A percentile compares a stretch with the other conserved stretches of the same genome.
Evolutionary conservation across 2,329 filamentous ascomycete species (phyloP).

Genomic region (Bipolaris cookei): DNA sequence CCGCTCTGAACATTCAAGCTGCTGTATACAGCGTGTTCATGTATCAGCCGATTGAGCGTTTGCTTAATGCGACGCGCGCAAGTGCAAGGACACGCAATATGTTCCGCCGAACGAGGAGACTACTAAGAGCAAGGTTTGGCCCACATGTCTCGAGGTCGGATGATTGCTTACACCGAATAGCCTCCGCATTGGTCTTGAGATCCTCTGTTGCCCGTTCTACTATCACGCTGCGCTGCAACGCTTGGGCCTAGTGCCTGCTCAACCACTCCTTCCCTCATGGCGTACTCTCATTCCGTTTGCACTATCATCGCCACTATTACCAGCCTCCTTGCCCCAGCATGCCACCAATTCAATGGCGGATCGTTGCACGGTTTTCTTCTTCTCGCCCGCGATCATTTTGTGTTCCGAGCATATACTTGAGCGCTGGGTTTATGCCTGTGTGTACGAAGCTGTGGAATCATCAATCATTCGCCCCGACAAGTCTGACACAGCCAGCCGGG

Average conservation of each 20-base stretch:
- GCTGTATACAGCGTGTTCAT: slow-evolving; percentile 28
- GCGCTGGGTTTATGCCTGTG: slow-evolving; percentile 34
- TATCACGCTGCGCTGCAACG: slow-evolving; percentile 42
- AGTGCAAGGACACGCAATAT: slow-evolving; percentile 28
- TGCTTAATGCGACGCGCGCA: slow-evolving; percentile 31
- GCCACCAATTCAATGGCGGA: slow-evolving; percentile 23
- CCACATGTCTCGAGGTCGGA: not conserved
- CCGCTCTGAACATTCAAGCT: slow-evolving; percentile 28
- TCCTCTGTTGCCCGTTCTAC: slow-evolving; percentile 42
- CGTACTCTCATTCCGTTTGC: slow-evolving; percentile 41
- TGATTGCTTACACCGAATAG: slow-evolving; percentile 25
- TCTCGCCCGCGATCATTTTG: slow-evolving; percentile 39
- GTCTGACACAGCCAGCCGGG: slow-evolving; percentile 36
- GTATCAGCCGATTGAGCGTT: slow-evolving; percentile 39
- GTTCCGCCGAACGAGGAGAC: slow-evolving; percentile 31
- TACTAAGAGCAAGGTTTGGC: slow-evolving; percentile 32
- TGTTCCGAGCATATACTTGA: slow-evolving; percentile 35
- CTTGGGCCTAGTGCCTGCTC: slow-evolving; percentile 38
- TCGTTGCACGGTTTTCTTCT: slow-evolving; percentile 25
- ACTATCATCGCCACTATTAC: slow-evolving; percentile 32
- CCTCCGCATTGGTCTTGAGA: slow-evolving; percentile 36
- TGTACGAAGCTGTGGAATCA: slow-evolving; percentile 41
- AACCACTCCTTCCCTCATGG: slow-evolving; percentile 37
- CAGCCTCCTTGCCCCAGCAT: slow-evolving; percentile 26
- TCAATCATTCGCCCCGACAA: slow-evolving; percentile 39